A percentile compares a stretch with the other conserved stretches of the same genome.
Conservation (phyloP, 2,329 filamentous ascomycete genomes). For the Raffaelea albimanens region DNA sequence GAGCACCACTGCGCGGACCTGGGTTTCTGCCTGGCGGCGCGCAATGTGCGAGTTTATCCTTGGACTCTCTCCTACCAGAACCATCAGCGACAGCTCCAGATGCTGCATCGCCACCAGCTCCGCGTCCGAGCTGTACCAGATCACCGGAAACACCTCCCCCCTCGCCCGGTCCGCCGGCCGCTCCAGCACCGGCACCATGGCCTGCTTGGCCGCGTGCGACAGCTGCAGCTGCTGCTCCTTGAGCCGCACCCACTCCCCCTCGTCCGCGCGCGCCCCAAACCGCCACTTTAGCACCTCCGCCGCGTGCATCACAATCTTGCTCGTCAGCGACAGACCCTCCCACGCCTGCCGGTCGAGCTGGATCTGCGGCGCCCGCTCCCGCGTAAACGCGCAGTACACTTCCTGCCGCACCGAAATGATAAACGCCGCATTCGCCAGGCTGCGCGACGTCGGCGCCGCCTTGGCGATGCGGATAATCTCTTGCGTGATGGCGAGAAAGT, state of each 20-base stretch:
- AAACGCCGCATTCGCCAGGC: not conserved
- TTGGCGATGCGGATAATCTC: not conserved
- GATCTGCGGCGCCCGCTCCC: not conserved
- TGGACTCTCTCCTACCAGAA: not conserved
- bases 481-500: not conserved
- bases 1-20: not conserved
- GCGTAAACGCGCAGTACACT: not conserved
- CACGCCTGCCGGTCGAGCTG: not conserved
- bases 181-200: not conserved
- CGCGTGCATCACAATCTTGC: not conserved
- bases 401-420: not conserved
- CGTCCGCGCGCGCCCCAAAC: not conserved
- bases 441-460: not conserved
- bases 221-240: not conserved
- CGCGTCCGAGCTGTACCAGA: not conserved
- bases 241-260: not conserved
- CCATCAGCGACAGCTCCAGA: not conserved
- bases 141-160: not conserved
- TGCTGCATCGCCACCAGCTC: not conserved
- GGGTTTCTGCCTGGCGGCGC: not conserved
- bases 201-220: not conserved
- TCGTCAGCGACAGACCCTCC: not conserved
- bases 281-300: not conserved
- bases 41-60: not conserved
- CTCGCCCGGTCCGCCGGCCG: not conserved